Evolutionary conservation across 805 yeast species (phyloP), one percentile per base, ranked within the genome.

Genomic region (Starmerella vaccinii): DNA sequence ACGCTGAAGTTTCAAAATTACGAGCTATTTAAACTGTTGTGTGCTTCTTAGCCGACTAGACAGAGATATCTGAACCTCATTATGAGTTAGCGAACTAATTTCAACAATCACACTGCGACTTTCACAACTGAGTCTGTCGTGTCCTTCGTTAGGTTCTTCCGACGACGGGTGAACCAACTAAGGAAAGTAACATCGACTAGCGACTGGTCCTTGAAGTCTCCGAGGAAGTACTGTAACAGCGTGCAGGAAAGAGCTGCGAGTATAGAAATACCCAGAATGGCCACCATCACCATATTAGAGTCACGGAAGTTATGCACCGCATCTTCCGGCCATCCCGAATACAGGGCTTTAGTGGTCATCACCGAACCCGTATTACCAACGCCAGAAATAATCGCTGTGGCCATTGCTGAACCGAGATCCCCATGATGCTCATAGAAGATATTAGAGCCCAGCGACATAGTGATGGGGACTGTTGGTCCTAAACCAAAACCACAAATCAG

Each of bases 401-500:
- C 76, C 29, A 82, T 87, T 2, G 95, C 95, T 52, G 80, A 72
- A 7, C 95, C 95, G 44, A 86, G 80, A 61, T 85, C 92, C 23
- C 94, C 94, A 61, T 86, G 81, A 42, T 76, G 71, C 10, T 76
- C 72, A 6, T 74, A 76, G 69, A 85, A 82, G 45, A 84, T 82
- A 59, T 83, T 89, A 0, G 89, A 78, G 0, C 88, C 67, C 82
- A 84, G 77, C 1, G 95, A 76, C 95, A 86, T 86, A 60, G 81
- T 75, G 34, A 83, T 85, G 24, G 95, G 95, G 12, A 85, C 94
- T 0, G 95, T 86, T 18, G 95, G 92, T 10, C 95, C 95, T 46
- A 86, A 72, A 0, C 95, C 95, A 57, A 81, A 83, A 0, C 95
- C 95, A 6, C 85, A 80, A 61, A 86, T 79, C 54, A 86, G 71